Percentiles rank a stretch among this genome's conserved stretches.
Evolutionary conservation across 1,139 yeast genomes (phyloP).

Genomic region (Lodderomyces pseudojiufengensis): DNA sequence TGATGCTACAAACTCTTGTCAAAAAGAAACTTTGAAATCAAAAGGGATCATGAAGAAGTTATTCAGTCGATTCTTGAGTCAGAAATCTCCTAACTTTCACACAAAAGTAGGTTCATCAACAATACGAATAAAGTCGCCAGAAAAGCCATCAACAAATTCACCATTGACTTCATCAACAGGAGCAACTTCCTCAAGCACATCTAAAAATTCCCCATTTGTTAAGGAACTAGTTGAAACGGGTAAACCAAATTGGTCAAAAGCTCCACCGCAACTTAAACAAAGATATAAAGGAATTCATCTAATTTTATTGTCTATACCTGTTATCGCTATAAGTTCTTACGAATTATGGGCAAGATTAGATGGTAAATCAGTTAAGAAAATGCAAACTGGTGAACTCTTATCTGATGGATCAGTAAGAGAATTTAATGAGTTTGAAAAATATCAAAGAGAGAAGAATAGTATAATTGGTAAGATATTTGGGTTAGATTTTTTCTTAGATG

Average conservation of each 20-base stretch:
- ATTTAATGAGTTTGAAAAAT: conserved; percentile 40
- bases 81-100: conserved; percentile 29
- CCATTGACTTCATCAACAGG: conserved; percentile 8
- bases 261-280: conserved; percentile 36
- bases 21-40: no score
- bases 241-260: conserved; percentile 44
- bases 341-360: conserved; percentile 38
- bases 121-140: conserved; percentile 9
- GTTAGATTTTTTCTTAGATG: conserved; percentile 42
- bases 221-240: conserved; percentile 39
- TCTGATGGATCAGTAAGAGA: conserved; percentile 32
- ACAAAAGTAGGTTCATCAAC: conserved; percentile 21
- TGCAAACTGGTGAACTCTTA: conserved; percentile 40
- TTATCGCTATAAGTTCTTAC: conserved; percentile 31
- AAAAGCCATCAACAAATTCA: conserved; percentile 9
- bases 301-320: conserved; percentile 39
- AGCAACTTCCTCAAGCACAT: conserved; percentile 11
- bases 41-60: no score
- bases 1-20: no score
- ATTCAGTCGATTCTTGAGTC: no score
- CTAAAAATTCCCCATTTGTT: conserved; percentile 30
- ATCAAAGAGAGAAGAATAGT: conserved; percentile 37
- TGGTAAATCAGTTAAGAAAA: conserved; percentile 40
- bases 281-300: conserved; percentile 40
- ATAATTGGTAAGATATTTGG: conserved; percentile 41